Base-by-base conservation (phyloP, 2,329 filamentous ascomycete species). In the Didymella exigua region DNA sequence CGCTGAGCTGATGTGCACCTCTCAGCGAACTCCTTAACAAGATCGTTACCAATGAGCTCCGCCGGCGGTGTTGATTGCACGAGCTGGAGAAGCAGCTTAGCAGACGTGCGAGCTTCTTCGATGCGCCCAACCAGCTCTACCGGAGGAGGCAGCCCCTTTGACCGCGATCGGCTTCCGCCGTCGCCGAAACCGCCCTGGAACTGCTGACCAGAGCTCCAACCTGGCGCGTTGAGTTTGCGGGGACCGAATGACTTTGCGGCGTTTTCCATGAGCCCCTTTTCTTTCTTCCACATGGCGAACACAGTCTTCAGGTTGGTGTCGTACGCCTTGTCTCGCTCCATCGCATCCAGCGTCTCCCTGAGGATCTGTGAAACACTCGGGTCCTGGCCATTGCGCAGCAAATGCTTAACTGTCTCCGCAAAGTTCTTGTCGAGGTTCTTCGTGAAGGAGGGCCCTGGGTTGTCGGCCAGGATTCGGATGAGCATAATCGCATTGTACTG, bases 401-500 rank as follows among this genome's bases (percentile, higher is more conserved):
- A 76, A 36, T 90, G 84, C 76, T 93, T 93, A 14, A 90, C 78
- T 0, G 86, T 86, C 36, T 88, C 83, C 48, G 90, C 85, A 70
- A 97, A 98, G 68, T 91, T 91, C 69, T 87, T 83, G 75, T 97
- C 93, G 36, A 98, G 76, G 73, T 96, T 93, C 63, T 89, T 85
- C n/a, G 93, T 96, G 70, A 99, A 99, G 1, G 87, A 91, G 48
- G 84, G 83, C 26, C 93, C 93, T 0, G 95, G 95, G 73, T 99
- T 97, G 75, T 98, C 93, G 65, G 87, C 83, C 62, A 99, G 80
- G 69, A 99, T 99, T 58, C 93, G 89, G 64, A 96, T 82, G 51
- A 99, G 84, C 95, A 98, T 98, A 69, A 98, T 87, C 60, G 91
- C 89, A 78, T 98, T 97, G 82, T 97, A 98, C 76, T 98, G 93